Conservation (phyloP, 2,329 filamentous ascomycete genomes). For the Cytospora chrysosperma region DNA sequence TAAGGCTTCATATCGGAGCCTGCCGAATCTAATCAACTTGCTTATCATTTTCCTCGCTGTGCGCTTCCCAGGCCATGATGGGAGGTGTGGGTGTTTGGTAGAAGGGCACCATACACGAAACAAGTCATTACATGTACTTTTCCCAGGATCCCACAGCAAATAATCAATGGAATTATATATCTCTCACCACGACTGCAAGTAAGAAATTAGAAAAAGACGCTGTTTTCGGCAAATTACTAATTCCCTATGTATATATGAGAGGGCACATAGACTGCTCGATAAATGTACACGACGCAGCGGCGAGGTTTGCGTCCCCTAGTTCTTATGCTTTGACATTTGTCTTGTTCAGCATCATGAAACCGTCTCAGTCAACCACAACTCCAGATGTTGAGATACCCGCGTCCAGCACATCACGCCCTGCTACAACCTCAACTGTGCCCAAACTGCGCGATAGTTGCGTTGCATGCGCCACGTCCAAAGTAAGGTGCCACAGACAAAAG, state of each 20-base stretch:
- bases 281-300: neutral
- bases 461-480: conserved; percentile 36
- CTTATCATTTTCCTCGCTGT: no score
- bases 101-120: no score
- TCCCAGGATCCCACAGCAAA: neutral
- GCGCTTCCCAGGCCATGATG: no score
- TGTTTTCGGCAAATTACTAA: neutral
- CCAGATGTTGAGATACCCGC: neutral
- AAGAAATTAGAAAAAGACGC: neutral
- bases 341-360: neutral
- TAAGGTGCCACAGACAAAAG: conserved; percentile 36
- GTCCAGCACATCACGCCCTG: neutral
- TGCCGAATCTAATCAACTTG: no score
- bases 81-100: no score
- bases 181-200: neutral
- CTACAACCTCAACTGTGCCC: neutral
- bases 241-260: neutral
- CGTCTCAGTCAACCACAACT: neutral
- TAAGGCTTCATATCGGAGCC: no score
- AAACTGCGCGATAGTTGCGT: conserved; percentile 37
- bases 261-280: neutral
- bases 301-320: no score
- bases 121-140: no score
- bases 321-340: neutral
- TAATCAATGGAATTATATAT: neutral